Conservation (phyloP, 768 basidiomycete genomes). For the Suillus cothurnatus region DNA sequence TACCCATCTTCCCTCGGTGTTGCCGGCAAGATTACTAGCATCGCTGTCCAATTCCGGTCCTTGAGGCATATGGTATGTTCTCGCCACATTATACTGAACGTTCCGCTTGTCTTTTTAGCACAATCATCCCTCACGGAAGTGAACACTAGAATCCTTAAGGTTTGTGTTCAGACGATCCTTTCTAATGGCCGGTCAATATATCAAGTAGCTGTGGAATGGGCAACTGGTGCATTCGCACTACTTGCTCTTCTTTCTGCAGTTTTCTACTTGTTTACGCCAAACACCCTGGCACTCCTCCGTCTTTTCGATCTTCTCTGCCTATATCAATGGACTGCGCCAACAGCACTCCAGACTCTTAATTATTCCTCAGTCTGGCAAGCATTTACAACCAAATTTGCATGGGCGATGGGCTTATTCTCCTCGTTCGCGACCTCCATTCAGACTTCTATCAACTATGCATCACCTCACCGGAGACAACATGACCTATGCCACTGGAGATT, state of each 20-base stretch:
- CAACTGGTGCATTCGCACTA: conserved; percentile 65
- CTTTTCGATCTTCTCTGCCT: conserved; percentile 82
- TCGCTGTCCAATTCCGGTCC: conserved; percentile 88
- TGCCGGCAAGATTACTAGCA: conserved; percentile 59
- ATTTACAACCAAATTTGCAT: conserved; percentile 85
- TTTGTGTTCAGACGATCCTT: conserved; percentile 89
- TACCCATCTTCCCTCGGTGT: conserved; percentile 65
- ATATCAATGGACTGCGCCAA: conserved; percentile 82
- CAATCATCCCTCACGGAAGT: conserved; percentile 75
- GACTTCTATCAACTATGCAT: conserved; percentile 82
- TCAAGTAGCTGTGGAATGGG: conserved; percentile 77
- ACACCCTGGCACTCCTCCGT: conserved; percentile 68
- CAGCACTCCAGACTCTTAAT: conserved; percentile 81
- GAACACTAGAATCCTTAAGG: conserved; percentile 70
- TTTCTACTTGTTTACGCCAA: conserved; percentile 61
- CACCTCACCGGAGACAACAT: conserved; percentile 79
- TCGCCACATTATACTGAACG: not conserved
- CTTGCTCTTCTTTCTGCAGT: conserved; percentile 56
- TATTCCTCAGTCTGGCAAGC: conserved; percentile 84
- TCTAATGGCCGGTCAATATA: conserved; percentile 88
- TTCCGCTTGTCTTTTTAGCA: conserved; percentile 48
- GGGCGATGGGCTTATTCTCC: conserved; percentile 79
- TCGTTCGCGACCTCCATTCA: conserved; percentile 62
- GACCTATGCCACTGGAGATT: conserved; percentile 56
- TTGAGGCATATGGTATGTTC: conserved; percentile 67